A percentile compares a stretch with the other conserved stretches of the same genome.
Conservation (phyloP, 495 filamentous ascomycete genomes). For the Melanomma pulvis-pyrius region DNA sequence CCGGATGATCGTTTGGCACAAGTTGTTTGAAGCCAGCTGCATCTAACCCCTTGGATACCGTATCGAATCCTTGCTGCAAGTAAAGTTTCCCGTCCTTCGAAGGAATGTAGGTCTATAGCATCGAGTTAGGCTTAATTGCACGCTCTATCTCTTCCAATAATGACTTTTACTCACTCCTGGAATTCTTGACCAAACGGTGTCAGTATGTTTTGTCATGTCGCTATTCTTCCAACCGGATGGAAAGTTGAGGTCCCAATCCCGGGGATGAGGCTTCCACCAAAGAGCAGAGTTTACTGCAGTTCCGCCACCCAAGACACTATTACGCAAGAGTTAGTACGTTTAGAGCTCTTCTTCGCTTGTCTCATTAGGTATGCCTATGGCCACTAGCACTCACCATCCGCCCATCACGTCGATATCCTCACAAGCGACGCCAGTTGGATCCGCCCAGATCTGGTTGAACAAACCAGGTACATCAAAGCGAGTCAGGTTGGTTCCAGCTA, state of each 20-base stretch:
- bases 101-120: constrained; percentile 57
- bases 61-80: constrained; percentile 64
- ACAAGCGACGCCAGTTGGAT: constrained; percentile 64
- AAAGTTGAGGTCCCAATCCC: constrained; percentile 77
- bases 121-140: not conserved
- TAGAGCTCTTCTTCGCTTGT: not conserved
- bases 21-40: constrained; percentile 64
- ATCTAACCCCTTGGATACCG: constrained; percentile 61
- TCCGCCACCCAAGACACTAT: constrained; percentile 67
- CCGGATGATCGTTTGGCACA: constrained; percentile 60
- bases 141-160: not conserved
- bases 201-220: constrained; percentile 60
- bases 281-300: constrained; percentile 70
- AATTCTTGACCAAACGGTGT: constrained; percentile 66
- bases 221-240: constrained; percentile 70
- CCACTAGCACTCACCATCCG: constrained; percentile 53
- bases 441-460: constrained; percentile 68
- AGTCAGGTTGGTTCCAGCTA: constrained; percentile 68
- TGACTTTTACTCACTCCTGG: constrained; percentile 51
- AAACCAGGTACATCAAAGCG: constrained; percentile 80
- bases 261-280: constrained; percentile 59
- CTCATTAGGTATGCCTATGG: not conserved
- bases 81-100: constrained; percentile 70
- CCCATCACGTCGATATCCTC: constrained; percentile 70
- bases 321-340: not conserved